phyloP scores from a whole-genome alignment of 2,329 filamentous ascomycete species.

The Fusarium continuum region DNA sequence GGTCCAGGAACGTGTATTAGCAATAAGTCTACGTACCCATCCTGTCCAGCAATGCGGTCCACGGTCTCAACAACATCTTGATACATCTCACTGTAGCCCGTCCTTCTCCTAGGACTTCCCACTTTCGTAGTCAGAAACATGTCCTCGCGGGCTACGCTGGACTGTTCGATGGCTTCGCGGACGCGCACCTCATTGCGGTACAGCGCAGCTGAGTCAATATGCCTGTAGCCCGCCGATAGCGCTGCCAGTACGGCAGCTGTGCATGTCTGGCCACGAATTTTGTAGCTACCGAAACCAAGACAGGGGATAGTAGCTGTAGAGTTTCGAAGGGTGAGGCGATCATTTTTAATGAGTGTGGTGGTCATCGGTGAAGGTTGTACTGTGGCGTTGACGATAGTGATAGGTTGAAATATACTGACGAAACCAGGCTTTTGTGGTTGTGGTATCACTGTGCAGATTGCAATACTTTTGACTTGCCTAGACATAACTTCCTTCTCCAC shows the following conservation, averaged over 20 bases:
- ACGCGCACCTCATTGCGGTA: constrained; percentile 77
- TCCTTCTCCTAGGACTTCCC: constrained; percentile 53
- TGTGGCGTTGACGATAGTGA: not conserved
- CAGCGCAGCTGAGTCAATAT: constrained; percentile 69
- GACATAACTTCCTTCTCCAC: too few relatives aligned
- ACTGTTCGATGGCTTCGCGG: constrained; percentile 68
- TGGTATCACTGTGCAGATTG: not conserved
- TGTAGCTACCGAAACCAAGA: constrained; percentile 78
- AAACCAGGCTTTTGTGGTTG: too few relatives aligned
- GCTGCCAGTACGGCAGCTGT: constrained; percentile 66
- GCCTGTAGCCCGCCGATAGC: constrained; percentile 66
- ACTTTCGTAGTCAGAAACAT: constrained; percentile 79
- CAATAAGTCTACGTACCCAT: constrained; percentile 76
- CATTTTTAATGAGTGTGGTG: constrained; percentile 18
- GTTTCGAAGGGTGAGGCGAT: constrained; percentile 37
- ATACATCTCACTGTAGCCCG: constrained; percentile 62
- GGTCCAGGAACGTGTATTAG: constrained; percentile 72
- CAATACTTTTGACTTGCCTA: too few relatives aligned
- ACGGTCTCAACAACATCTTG: constrained; percentile 68
- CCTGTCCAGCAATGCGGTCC: constrained; percentile 63
- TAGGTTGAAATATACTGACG: not conserved
- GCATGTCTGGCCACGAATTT: constrained; percentile 63
- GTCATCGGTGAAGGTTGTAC: not conserved
- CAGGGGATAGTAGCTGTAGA: constrained; percentile 61
- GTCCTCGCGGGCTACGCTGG: constrained; percentile 63